These are phyloP conservation scores for Penicillium sp. DNA, from an alignment of 2,329 filamentous ascomycete species.

Conservation along the genomic window DNA sequence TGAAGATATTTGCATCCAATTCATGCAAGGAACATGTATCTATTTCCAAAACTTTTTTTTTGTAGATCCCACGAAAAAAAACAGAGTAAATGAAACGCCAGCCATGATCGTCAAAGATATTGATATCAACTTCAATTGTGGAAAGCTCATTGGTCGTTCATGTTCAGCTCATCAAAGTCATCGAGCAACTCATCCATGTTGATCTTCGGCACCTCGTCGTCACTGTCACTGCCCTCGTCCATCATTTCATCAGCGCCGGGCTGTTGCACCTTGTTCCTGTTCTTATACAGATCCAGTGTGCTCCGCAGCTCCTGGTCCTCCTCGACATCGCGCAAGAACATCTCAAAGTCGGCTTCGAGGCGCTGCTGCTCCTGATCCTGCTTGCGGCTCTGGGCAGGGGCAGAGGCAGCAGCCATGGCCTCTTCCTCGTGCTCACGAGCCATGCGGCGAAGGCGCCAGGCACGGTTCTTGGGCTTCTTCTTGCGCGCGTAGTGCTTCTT, in stretches of 20 bases:
- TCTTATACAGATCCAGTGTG: conserved; percentile 83
- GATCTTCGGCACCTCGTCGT: conserved; percentile 66
- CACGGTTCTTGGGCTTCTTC: conserved; percentile 77
- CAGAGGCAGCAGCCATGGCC: conserved; percentile 10
- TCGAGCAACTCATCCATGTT: conserved; percentile 61
- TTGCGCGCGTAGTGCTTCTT: conserved; percentile 94
- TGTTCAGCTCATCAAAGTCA: conserved; percentile 38
- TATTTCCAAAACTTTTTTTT: conserved; percentile 20
- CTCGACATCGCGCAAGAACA: conserved; percentile 95
- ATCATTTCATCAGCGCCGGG: conserved; percentile 42
- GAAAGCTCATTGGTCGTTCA: conserved; percentile 52
- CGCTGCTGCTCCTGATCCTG: conserved; percentile 75
- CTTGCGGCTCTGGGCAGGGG: conserved; percentile 14
- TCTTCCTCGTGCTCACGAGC: conserved; percentile 78
- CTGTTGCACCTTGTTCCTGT: conserved; percentile 47
- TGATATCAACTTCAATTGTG: conserved; percentile 7
- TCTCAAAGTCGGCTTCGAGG: conserved; percentile 91
- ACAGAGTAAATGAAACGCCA: conserved; percentile 25
- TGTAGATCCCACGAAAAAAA: conserved; percentile 9
- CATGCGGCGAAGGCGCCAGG: conserved; percentile 96
- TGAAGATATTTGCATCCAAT: not conserved
- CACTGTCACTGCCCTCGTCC: conserved; percentile 58
- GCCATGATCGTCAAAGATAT: conserved; percentile 30
- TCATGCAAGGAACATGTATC: conserved; percentile 3
- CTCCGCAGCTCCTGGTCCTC: conserved; percentile 85